These are phyloP conservation scores for Hymenoscyphus salicellus DNA, from an alignment of 2,329 filamentous ascomycete species.

Conservation along the genomic window DNA sequence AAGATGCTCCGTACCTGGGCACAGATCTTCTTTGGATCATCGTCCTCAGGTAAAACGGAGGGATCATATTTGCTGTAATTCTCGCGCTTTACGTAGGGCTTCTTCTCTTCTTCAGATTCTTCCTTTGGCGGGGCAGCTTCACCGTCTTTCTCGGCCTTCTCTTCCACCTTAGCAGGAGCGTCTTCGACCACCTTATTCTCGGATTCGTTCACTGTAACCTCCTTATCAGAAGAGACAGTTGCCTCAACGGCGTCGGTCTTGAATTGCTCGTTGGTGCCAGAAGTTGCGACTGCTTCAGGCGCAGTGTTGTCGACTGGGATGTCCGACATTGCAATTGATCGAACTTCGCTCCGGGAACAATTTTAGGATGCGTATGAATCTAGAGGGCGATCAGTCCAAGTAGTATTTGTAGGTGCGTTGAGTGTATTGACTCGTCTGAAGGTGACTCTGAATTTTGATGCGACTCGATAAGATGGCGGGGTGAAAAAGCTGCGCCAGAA, in stretches of 20 bases:
- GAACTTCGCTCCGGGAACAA: neutral
- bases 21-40: slow-evolving; percentile 63
- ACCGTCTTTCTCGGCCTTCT: slow-evolving; percentile 11
- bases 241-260: slow-evolving; percentile 8
- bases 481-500: slow-evolving; percentile 20
- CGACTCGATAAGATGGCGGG: slow-evolving; percentile 30
- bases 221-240: slow-evolving; percentile 17
- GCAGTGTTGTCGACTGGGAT: slow-evolving; percentile 25
- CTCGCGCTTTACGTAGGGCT: slow-evolving; percentile 30
- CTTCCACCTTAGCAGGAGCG: neutral
- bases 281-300: slow-evolving; percentile 27
- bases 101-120: slow-evolving; percentile 9
- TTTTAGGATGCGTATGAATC: slow-evolving; percentile 4
- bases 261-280: slow-evolving; percentile 23
- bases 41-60: slow-evolving; percentile 52
- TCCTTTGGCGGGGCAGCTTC: slow-evolving; percentile 14
- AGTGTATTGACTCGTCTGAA: neutral
- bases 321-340: slow-evolving; percentile 27
- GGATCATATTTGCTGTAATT: slow-evolving; percentile 57
- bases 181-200: slow-evolving; percentile 20
- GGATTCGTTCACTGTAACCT: slow-evolving; percentile 14
- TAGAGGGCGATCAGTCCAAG: neutral
- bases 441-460: slow-evolving; percentile 9
- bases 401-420: slow-evolving; percentile 7
- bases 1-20: slow-evolving; percentile 51